These are phyloP conservation scores for Clarireedia sp. DNA, from an alignment of 2,329 filamentous ascomycete species.

Conservation along the genomic window DNA sequence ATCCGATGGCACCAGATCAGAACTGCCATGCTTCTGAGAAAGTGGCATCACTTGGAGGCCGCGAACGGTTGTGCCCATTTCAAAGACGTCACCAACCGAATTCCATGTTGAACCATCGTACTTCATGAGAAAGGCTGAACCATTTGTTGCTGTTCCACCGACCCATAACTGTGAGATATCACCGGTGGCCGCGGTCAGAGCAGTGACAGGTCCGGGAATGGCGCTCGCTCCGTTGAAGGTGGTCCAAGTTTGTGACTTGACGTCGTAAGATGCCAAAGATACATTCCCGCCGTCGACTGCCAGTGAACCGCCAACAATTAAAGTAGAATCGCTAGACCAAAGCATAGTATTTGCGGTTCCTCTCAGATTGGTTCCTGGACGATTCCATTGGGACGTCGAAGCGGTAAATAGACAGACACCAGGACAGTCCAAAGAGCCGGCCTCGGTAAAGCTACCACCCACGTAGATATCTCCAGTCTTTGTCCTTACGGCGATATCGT, in stretches of 20 bases:
- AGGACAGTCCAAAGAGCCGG: constrained; percentile 74
- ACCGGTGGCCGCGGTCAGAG: constrained; percentile 64
- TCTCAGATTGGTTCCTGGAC: constrained; percentile 62
- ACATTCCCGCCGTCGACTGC: constrained; percentile 56
- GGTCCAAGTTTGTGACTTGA: constrained; percentile 58
- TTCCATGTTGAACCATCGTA: constrained; percentile 69
- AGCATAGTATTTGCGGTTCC: constrained; percentile 65
- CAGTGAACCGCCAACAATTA: constrained; percentile 74
- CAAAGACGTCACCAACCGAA: constrained; percentile 55
- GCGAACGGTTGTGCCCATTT: constrained; percentile 58
- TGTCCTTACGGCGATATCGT: constrained; percentile 66
- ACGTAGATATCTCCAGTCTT: constrained; percentile 71
- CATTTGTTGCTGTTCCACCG: constrained; percentile 61
- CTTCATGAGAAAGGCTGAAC: constrained; percentile 71
- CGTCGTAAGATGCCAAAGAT: constrained; percentile 66
- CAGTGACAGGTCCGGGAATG: constrained; percentile 73
- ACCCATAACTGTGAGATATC: constrained; percentile 74
- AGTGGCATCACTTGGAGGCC: constrained; percentile 76
- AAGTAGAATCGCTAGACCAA: constrained; percentile 64
- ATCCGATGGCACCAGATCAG: constrained; percentile 54
- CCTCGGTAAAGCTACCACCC: constrained; percentile 74
- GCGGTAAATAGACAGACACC: constrained; percentile 75
- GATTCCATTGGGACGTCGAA: constrained; percentile 65
- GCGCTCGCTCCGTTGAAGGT: constrained; percentile 51
- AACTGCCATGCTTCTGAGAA: constrained; percentile 56